Base-by-base conservation (phyloP, 805 yeast species). In the Candida dajiaensis region DNA sequence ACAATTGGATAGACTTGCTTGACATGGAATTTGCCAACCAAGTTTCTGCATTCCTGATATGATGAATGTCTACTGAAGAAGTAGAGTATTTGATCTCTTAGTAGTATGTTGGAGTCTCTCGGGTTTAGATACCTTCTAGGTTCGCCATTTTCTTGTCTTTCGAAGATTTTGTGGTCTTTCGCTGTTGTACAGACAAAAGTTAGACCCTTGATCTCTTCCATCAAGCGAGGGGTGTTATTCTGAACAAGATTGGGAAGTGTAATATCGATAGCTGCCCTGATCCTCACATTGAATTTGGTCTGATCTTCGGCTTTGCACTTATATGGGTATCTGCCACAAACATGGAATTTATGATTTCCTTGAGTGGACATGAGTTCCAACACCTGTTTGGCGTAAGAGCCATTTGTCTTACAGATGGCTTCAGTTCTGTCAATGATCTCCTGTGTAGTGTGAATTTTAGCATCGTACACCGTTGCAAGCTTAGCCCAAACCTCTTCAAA, bases 401-500 rank as follows among this genome's bases (percentile, higher is more conserved):
- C 42, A 2, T 26, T 35, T 2, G 21, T 35, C 13, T 38, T 8
- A 18, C 16, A 38, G 22, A 64, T 52, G 1, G 59, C 26, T 23
- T 46, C 19, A 23, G 60, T 61, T 29, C 66, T 51, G 13, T 52
- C 37, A 45, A 44, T 53, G 12, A 53, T 41, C 38, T 62, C 63
- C 4, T 43, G n/a, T 38, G 61, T 67, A 21, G 63, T 50, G 47
- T 71, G 73, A 10, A 70, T 50, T 33, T 53, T 54, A 2, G 59
- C 52, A 2, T 54, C 45, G 38, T 63, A 58, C 3, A 50, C 41
- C 0, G 53, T 43, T 0, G 64, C 59, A 4, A 77, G 51, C 6
- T 66, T 65, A 3, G 70, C 61, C 76, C 81, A 74, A 0, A 69
- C 73, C 44, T 76, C 78, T 53, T 80, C 86, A 50, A 77, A 77